Conservation (phyloP, 768 basidiomycete genomes). For the Sarcomyxa edulis region DNA sequence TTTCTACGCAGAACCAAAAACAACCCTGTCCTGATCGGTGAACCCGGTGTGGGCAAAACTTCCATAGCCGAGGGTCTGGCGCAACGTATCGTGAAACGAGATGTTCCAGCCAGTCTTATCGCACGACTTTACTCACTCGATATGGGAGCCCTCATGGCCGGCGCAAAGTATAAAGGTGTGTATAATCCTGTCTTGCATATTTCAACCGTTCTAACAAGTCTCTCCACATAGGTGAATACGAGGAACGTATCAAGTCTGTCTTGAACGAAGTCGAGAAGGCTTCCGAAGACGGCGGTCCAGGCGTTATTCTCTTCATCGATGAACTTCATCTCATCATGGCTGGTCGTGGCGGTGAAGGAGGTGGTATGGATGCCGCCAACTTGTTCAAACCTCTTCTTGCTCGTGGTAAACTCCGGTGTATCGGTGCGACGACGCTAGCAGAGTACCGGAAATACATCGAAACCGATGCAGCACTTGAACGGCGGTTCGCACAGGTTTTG, state of each 20-base stretch:
- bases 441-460: slow-evolving; percentile 95
- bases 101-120: slow-evolving; percentile 75
- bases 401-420: slow-evolving; percentile 69
- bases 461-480: slow-evolving; percentile 85
- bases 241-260: slow-evolving; percentile 91
- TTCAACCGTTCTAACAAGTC: neutral
- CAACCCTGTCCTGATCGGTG: slow-evolving; percentile 95
- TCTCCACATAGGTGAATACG: slow-evolving; percentile 58
- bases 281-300: slow-evolving; percentile 63
- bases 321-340: slow-evolving; percentile 95
- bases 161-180: slow-evolving; percentile 80
- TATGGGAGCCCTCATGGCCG: slow-evolving; percentile 94
- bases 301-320: slow-evolving; percentile 92
- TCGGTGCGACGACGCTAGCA: slow-evolving; percentile 88
- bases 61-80: slow-evolving; percentile 94
- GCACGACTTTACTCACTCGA: slow-evolving; percentile 81
- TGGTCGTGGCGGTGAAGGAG: slow-evolving; percentile 73
- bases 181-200: neutral
- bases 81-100: slow-evolving; percentile 90
- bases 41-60: slow-evolving; percentile 94
- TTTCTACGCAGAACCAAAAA: slow-evolving; percentile 77
- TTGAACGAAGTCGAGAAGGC: slow-evolving; percentile 92
- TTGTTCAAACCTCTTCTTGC: slow-evolving; percentile 90
- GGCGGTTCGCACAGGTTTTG: slow-evolving; percentile 89
- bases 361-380: slow-evolving; percentile 92